phyloP scores from a whole-genome alignment of 176 grass and related monocot species.

The Triticum dicoccoides region DNA sequence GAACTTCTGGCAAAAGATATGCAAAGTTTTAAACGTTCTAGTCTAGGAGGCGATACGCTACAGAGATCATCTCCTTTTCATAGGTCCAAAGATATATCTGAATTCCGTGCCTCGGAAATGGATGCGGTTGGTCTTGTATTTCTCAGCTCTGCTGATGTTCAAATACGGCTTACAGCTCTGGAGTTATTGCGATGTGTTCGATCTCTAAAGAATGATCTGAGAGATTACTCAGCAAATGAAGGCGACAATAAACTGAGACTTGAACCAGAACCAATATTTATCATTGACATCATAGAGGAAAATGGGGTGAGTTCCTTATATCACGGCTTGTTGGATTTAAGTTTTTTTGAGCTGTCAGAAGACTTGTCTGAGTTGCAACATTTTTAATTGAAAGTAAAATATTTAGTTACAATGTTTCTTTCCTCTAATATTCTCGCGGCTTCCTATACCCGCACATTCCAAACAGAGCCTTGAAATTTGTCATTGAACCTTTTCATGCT shows the following conservation, averaged over 20 bases:
- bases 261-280: conserved; percentile 92
- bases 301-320: conserved; percentile 73
- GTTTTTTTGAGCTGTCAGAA: background rate
- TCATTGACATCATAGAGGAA: conserved; percentile 98
- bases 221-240: conserved; percentile 71
- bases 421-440: background rate
- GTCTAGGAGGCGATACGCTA: conserved; percentile 54
- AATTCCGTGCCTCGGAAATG: conserved; percentile 82
- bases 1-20: conserved; percentile 66
- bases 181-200: conserved; percentile 85
- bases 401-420: conserved; percentile 6
- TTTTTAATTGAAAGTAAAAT: background rate
- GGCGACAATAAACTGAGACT: conserved; percentile 69
- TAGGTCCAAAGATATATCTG: conserved; percentile 64
- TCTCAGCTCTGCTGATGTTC: conserved; percentile 92
- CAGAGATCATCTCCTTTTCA: conserved; percentile 66
- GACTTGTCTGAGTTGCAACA: background rate
- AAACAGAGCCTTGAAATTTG: background rate
- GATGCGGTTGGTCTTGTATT: conserved; percentile 99
- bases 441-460: background rate
- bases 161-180: conserved; percentile 93
- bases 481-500: conserved; percentile 6
- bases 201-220: conserved; percentile 81
- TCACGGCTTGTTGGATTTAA: background rate
- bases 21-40: conserved; percentile 46